These are phyloP conservation scores for Cyberlindnera meyerae DNA, from an alignment of 805 yeast species.

Conservation along the genomic window DNA sequence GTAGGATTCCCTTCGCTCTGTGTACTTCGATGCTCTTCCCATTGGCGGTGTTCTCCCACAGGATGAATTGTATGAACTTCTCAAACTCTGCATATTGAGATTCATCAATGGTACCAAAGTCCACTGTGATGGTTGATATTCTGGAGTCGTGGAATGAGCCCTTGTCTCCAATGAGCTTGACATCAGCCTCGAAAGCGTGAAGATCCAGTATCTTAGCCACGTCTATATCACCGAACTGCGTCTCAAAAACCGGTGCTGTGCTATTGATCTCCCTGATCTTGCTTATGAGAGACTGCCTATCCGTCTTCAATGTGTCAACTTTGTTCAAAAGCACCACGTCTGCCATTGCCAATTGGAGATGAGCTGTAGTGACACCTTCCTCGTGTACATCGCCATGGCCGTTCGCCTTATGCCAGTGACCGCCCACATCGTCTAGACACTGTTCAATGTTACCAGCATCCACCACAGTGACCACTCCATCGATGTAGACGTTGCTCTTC, in stretches of 20 bases:
- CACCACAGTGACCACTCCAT: constrained; percentile 85
- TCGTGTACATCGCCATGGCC: constrained; percentile 38
- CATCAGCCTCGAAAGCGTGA: constrained; percentile 62
- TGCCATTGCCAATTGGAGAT: constrained; percentile 84
- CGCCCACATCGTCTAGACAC: constrained; percentile 67
- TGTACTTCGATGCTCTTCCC: constrained; percentile 60
- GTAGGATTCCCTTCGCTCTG: constrained; percentile 73
- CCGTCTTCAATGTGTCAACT: constrained; percentile 46
- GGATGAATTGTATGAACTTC: constrained; percentile 56
- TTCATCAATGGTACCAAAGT: constrained; percentile 33
- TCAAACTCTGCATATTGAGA: constrained; percentile 47
- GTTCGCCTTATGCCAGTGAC: constrained; percentile 58
- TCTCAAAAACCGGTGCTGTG: constrained; percentile 59
- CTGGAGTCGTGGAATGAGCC: constrained; percentile 44
- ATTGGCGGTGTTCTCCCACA: constrained; percentile 64
- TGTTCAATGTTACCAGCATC: constrained; percentile 64
- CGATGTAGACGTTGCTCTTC: constrained; percentile 78
- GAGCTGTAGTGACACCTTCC: constrained; percentile 67
- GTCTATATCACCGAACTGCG: constrained; percentile 73
- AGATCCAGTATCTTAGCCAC: constrained; percentile 64
- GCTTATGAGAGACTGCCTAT: constrained; percentile 29
- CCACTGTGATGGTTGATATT: constrained; percentile 48
- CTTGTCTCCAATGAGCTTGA: constrained; percentile 22
- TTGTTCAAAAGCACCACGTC: constrained; percentile 81
- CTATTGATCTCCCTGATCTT: constrained; percentile 56